Base-by-base conservation (phyloP, 108 stramenopile species). In the Fistulifera pelliculosa region DNA sequence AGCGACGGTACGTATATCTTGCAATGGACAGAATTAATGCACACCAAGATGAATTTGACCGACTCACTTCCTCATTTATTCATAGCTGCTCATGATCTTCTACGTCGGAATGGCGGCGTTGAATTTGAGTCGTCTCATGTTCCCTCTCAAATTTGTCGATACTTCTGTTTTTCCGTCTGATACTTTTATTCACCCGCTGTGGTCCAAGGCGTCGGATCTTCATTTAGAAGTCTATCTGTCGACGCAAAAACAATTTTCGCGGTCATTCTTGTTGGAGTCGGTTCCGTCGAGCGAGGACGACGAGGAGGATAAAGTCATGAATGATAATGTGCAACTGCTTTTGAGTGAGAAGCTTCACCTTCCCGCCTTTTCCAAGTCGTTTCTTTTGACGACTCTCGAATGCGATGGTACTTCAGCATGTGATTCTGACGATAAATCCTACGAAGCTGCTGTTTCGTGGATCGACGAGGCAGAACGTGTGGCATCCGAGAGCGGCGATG, bases 161-260 rank as follows among this genome's bases (percentile, higher is more conserved):
- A 26, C 62, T 31, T 58, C 60, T 27, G 38, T 35, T 12, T 60
- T 49, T 41, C 65, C 76, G 41, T 35, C 40, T 3, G 61, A 75
- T 15, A 1, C 25, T 0, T 73, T 73, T 39, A 71, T 80, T 2
- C 27, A 53, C 50, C 62, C 68, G 5, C 28, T 63, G 15, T 69
- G 68, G 61, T 49, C 19, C 13, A 47, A 38, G 1, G 71, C 66
- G 43, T 45, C 55, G 14, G 62, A 70, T 18, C 48, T 85, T 24
- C 76, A 67, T 10, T 60, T 85, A 65, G 72, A 77, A 40, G 79
- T 89, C 0, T 89, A 85, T 73, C 60, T 85, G 5, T 66, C 70
- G 15, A 67, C 75, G 3, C 4, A 64, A 65, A 40, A 47, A 48
- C 24, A 65, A 71, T 25, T 56, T 81, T 23, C 69, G 55, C 3